A percentile compares a stretch with the other conserved stretches of the same genome.
phyloP scores from a whole-genome alignment of 2,329 filamentous ascomycete species.

The Trichoderma sp. region DNA sequence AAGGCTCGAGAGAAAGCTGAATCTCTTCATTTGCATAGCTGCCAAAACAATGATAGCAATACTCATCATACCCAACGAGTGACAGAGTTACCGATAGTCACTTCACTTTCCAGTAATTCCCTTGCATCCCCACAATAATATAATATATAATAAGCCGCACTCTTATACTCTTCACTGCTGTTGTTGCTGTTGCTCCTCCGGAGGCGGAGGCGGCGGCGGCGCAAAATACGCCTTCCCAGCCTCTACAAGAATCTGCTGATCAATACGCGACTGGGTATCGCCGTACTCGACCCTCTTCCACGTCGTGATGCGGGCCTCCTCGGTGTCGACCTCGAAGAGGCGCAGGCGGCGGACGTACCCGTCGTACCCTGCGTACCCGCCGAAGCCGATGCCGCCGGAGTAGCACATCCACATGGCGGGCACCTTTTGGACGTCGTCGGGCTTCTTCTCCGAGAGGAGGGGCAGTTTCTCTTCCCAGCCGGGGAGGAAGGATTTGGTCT shows the following conservation, averaged over 20 bases:
- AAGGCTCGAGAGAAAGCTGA: not conserved
- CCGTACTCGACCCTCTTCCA: constrained; percentile 85
- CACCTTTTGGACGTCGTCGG: constrained; percentile 37
- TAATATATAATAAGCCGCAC: not conserved
- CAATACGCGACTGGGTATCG: constrained; percentile 51
- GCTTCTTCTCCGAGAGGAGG: constrained; percentile 31
- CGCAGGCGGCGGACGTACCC: constrained; percentile 80
- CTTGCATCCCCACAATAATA: not conserved
- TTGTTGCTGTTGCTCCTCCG: not conserved
- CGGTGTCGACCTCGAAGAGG: constrained; percentile 91
- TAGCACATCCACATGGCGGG: constrained; percentile 97
- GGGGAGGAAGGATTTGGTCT: constrained; percentile 19
- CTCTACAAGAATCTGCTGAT: constrained; percentile 66
- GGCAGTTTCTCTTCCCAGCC: constrained; percentile 22
- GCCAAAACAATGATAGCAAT: not conserved
- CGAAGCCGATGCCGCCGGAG: constrained; percentile 85
- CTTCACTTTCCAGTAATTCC: not conserved
- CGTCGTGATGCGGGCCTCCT: constrained; percentile 80
- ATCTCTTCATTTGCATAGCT: not conserved
- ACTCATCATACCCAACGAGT: not conserved
- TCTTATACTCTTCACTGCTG: not conserved
- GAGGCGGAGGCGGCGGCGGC: not conserved
- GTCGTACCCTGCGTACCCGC: constrained; percentile 89
- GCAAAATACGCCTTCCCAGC: constrained; percentile 42
- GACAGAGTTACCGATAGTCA: not conserved